Percentiles rank a stretch among this genome's conserved stretches.
phyloP scores from a whole-genome alignment of 768 basidiomycete genomes.

The Lyophyllum semitale region DNA sequence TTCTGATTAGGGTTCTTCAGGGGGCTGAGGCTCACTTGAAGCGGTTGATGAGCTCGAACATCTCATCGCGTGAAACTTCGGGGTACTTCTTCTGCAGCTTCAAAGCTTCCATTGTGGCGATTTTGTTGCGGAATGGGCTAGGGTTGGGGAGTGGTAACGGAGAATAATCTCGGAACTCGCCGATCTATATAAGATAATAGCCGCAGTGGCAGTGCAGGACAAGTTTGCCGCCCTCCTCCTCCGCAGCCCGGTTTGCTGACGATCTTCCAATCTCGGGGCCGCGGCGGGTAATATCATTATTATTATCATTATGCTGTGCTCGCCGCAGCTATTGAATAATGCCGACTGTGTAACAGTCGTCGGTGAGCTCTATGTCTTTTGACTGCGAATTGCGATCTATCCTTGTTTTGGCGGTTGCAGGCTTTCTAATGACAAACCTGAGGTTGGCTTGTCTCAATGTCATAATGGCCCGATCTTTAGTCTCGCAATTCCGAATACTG shows the following conservation, averaged over 20 bases:
- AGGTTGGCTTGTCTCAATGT: no score
- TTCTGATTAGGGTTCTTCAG: slow-evolving; percentile 8
- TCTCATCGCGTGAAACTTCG: slow-evolving; percentile 88
- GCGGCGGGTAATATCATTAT: background rate
- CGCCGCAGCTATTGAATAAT: background rate
- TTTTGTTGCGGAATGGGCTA: background rate
- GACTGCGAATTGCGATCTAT: no score
- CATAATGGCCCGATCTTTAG: no score
- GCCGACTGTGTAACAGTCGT: background rate
- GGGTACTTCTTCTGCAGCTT: slow-evolving; percentile 92
- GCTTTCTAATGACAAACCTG: no score
- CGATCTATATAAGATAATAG: slow-evolving; percentile 17
- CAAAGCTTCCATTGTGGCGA: slow-evolving; percentile 69
- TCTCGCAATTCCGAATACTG: no score
- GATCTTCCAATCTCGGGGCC: background rate
- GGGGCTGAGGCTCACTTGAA: slow-evolving; percentile 78
- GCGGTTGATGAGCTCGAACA: slow-evolving; percentile 89
- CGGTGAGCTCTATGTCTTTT: no score
- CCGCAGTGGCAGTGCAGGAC: slow-evolving; percentile 15
- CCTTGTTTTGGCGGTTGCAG: no score
- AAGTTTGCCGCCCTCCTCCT: background rate
- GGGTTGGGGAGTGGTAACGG: background rate
- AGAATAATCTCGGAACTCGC: slow-evolving; percentile 17
- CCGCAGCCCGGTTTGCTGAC: slow-evolving; percentile 1
- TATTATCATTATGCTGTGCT: background rate